Percentiles rank a stretch among this genome's conserved stretches.
These are phyloP conservation scores for Talaromyces piceae DNA, from an alignment of 2,329 filamentous ascomycete species.

Conservation along the genomic window DNA sequence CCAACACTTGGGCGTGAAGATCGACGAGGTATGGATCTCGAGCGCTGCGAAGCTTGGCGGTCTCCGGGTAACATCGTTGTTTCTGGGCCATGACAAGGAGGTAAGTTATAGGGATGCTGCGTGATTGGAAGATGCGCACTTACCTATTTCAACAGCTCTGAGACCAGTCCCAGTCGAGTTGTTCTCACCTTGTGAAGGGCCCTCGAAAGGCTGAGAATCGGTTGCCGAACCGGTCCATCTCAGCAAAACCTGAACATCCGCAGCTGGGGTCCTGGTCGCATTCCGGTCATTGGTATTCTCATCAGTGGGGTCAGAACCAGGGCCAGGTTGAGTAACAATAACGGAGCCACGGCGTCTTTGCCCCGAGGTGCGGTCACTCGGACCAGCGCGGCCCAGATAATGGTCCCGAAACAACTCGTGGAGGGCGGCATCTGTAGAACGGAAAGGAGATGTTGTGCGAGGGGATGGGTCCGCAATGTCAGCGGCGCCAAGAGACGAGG, in stretches of 20 bases:
- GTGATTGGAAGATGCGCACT: constrained; percentile 1
- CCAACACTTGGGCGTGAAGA: constrained; percentile 20
- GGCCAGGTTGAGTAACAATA: constrained; percentile 29
- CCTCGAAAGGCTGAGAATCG: constrained; percentile 27
- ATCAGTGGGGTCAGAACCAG: constrained; percentile 16
- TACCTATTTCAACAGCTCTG: constrained; percentile 16
- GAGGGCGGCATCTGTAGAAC: constrained; percentile 19
- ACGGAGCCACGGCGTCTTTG: constrained; percentile 34
- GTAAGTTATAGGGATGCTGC: constrained; percentile 15
- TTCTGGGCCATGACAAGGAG: constrained; percentile 14
- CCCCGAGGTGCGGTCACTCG: constrained; percentile 21
- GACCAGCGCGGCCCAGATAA: constrained; percentile 20
- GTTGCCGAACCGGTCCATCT: constrained; percentile 36
- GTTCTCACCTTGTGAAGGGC: constrained; percentile 16
- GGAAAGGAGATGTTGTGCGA: constrained; percentile 27
- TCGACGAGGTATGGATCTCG: constrained; percentile 29
- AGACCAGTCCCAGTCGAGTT: constrained; percentile 18
- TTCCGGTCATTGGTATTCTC: constrained; percentile 19
- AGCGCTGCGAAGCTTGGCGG: constrained; percentile 23
- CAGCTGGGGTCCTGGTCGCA: too few relatives aligned
- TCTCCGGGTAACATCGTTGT: constrained; percentile 15
- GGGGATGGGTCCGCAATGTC: constrained; percentile 24
- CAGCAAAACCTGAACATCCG: constrained; percentile 28
- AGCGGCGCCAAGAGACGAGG: constrained; percentile 22
- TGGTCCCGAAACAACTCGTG: constrained; percentile 25